Evolutionary conservation across 2,329 filamentous ascomycete species (phyloP).

Genomic region (Clarireedia paspali): DNA sequence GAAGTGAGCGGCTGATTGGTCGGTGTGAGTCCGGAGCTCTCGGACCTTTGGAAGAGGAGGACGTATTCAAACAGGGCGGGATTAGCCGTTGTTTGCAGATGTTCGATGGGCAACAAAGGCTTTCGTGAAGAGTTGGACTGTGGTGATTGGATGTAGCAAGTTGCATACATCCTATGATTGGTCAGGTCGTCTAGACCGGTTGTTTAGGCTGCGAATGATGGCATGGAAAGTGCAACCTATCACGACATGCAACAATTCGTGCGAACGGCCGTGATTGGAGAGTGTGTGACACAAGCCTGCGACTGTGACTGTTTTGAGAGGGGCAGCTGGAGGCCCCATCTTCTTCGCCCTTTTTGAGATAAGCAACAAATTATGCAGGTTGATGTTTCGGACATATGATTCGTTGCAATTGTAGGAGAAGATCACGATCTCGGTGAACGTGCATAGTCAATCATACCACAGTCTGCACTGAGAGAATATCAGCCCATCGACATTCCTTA

Average conservation of each 20-base stretch:
- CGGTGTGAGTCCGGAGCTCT: not conserved
- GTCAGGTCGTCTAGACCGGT: too few relatives aligned
- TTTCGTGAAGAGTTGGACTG: too few relatives aligned
- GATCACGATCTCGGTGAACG: not conserved
- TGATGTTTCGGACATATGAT: not conserved
- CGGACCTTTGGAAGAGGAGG: not conserved
- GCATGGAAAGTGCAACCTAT: too few relatives aligned
- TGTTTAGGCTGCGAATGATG: too few relatives aligned
- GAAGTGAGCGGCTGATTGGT: not conserved
- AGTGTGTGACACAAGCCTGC: too few relatives aligned
- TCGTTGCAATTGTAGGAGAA: not conserved
- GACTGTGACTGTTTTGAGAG: not conserved
- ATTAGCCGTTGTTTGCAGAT: not conserved
- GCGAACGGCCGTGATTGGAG: too few relatives aligned
- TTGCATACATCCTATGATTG: too few relatives aligned
- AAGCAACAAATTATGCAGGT: slow-evolving; percentile 5
- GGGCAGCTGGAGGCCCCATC: not conserved
- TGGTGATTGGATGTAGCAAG: too few relatives aligned
- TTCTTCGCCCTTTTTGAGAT: slow-evolving; percentile 1
- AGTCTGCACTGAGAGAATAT: not conserved
- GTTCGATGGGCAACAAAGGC: not conserved
- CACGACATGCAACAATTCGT: too few relatives aligned
- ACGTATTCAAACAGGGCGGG: not conserved
- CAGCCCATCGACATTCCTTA: not conserved
- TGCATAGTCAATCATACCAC: not conserved